A percentile compares a stretch with the other conserved stretches of the same genome.
These are phyloP conservation scores for Oidiodendron maius DNA, from an alignment of 495 filamentous ascomycete genomes.

Conservation along the genomic window DNA sequence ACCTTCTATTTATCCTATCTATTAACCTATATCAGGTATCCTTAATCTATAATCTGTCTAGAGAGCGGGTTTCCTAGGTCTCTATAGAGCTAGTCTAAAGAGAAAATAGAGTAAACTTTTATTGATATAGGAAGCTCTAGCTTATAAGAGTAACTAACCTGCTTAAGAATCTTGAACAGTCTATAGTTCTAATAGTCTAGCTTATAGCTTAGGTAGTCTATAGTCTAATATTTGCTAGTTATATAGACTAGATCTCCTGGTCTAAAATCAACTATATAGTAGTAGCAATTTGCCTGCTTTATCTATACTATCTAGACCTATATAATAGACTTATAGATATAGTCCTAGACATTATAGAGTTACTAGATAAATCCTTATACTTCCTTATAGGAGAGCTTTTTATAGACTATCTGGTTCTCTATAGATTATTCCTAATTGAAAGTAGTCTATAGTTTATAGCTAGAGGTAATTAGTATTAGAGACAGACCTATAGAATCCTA, in stretches of 20 bases:
- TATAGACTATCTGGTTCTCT: background rate
- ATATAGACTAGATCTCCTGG: background rate
- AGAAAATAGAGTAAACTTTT: background rate
- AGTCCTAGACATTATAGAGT: background rate
- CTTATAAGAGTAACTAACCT: background rate
- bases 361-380: background rate
- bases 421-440: background rate
- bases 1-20: background rate
- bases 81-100: background rate
- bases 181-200: background rate
- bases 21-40: background rate
- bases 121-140: background rate
- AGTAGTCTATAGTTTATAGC: background rate
- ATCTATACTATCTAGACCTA: background rate
- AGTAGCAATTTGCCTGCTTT: background rate
- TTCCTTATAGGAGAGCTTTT: background rate
- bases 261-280: background rate
- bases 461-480: background rate
- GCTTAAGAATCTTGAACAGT: background rate
- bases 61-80: background rate
- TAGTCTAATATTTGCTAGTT: background rate
- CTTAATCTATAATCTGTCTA: background rate
- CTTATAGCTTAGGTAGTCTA: background rate
- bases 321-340: background rate
- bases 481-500: background rate